Evolutionary conservation across 768 basidiomycete genomes (phyloP).

Genomic region (Vishniacozyma victoriae): DNA sequence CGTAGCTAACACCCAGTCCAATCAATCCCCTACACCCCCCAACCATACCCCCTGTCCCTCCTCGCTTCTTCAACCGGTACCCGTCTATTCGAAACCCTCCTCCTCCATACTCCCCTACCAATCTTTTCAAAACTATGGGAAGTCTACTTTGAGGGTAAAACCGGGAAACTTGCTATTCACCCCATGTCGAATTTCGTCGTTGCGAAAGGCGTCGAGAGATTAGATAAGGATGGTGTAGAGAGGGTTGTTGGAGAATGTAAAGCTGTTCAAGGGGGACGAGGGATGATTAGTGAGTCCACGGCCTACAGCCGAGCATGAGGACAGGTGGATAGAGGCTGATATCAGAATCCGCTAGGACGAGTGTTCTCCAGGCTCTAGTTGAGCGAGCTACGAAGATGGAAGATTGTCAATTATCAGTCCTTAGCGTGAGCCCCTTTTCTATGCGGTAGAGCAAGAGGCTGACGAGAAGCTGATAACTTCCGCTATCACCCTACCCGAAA

Average conservation of each 20-base stretch:
- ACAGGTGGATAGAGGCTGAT: not conserved
- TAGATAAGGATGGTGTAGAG: slow-evolving; percentile 56
- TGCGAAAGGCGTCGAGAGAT: slow-evolving; percentile 66
- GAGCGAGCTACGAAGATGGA: slow-evolving; percentile 59
- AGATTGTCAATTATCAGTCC: slow-evolving; percentile 52
- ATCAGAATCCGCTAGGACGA: slow-evolving; percentile 64
- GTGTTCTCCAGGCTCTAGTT: slow-evolving; percentile 69
- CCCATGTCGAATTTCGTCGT: slow-evolving; percentile 93
- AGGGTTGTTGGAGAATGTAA: slow-evolving; percentile 59
- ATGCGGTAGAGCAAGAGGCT: not conserved
- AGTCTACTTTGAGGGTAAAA: slow-evolving; percentile 66
- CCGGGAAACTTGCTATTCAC: slow-evolving; percentile 69
- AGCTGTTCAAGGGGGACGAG: slow-evolving; percentile 53
- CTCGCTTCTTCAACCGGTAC: slow-evolving; percentile 82
- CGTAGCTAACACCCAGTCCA: slow-evolving; percentile 29
- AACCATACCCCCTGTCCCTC: slow-evolving; percentile 64
- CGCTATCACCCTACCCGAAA: not conserved
- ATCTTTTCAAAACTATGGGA: slow-evolving; percentile 68
- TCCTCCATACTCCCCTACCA: slow-evolving; percentile 57
- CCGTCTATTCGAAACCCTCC: slow-evolving; percentile 77
- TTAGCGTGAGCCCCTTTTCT: slow-evolving; percentile 53
- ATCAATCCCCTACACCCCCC: slow-evolving; percentile 21
- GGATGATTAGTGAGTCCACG: slow-evolving; percentile 61
- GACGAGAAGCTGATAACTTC: not conserved
- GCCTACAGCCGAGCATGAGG: not conserved